Evolutionary conservation across 176 grass and related monocot species (phyloP), one percentile per base, ranked within the genome.

Genomic region (Avena insularis): DNA sequence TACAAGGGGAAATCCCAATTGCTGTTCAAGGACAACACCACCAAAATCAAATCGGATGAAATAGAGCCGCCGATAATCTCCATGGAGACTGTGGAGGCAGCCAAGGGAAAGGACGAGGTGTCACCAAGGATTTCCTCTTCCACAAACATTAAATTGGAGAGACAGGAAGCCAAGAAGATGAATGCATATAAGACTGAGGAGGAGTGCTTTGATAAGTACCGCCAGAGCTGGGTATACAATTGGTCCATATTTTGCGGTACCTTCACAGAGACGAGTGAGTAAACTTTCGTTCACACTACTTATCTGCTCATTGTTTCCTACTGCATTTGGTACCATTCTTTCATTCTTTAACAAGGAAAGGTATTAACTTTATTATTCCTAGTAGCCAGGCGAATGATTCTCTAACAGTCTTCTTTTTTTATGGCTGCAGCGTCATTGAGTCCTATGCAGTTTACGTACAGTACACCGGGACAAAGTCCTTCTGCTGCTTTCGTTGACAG

Each of bases 221-320:
- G 67, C 38, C 36, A 2, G 36, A 36, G 36, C 36, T 71, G 67
- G 67, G 67, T 43, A 71, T n/a, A 8, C 2, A 43, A 12, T 71
- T 71, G 67, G 67, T 71, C 67, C 36, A n/a, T 19, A 43, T 71
- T 1, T 5, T 71, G 38, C 9, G 67, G 67, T 45, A 19, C 35
- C 67, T 71, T 71, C 67, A 71, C 67, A 43, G 36, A 71, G 67
- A 71, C 9, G 67, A 71, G 33, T 69, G 66, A 69, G 66, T 69
- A 69, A 69, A 69, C 31, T 1, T 69, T 19, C 33, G 47, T 9
- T 19, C 8, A 9, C 2, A 2, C 33, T 17, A 69, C 35, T 19
- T 69, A 69, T 69, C 7, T 69, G 33, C 33, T 38, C 33, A 3
- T 69, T 69, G 66, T 38, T 69, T 17, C 15, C 33, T 19, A 40